These are phyloP conservation scores for Amphirosellinia nigrospora DNA, from an alignment of 495 filamentous ascomycete species.

Conservation along the genomic window DNA sequence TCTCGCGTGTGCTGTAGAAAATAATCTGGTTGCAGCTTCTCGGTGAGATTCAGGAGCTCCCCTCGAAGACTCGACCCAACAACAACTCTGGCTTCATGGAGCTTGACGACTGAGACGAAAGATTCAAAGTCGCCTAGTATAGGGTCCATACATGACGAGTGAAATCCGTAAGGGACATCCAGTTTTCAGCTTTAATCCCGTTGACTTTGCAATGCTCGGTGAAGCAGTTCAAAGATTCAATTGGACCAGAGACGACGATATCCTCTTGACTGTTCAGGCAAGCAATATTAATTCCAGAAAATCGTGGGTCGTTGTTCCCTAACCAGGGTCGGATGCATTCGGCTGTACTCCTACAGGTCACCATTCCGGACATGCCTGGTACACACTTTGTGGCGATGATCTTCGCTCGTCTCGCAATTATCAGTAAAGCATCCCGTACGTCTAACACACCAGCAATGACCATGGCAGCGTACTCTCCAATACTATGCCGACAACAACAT, in stretches of 20 bases:
- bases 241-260: slow-evolving; percentile 29
- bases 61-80: slow-evolving; percentile 24
- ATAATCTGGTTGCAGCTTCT: slow-evolving; percentile 12
- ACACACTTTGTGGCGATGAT: slow-evolving; percentile 26
- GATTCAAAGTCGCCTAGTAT: slow-evolving; percentile 19
- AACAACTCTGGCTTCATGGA: not conserved
- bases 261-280: slow-evolving; percentile 30
- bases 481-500: slow-evolving; percentile 55
- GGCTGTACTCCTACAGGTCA: slow-evolving; percentile 22
- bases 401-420: slow-evolving; percentile 28
- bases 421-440: slow-evolving; percentile 23
- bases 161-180: slow-evolving; percentile 28
- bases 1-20: slow-evolving; percentile 20
- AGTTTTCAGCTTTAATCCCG: slow-evolving; percentile 24
- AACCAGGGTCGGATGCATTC: slow-evolving; percentile 3
- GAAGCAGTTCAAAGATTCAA: slow-evolving; percentile 19
- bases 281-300: slow-evolving; percentile 22
- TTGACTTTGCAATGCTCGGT: slow-evolving; percentile 16
- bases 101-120: not conserved
- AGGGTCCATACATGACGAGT: slow-evolving; percentile 30
- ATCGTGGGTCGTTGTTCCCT: not conserved
- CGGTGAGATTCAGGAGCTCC: not conserved
- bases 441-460: slow-evolving; percentile 16
- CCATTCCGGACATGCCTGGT: slow-evolving; percentile 27
- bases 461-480: slow-evolving; percentile 29